phyloP scores from a whole-genome alignment of 768 basidiomycete species.

The Dacryopinax primogenitus region DNA sequence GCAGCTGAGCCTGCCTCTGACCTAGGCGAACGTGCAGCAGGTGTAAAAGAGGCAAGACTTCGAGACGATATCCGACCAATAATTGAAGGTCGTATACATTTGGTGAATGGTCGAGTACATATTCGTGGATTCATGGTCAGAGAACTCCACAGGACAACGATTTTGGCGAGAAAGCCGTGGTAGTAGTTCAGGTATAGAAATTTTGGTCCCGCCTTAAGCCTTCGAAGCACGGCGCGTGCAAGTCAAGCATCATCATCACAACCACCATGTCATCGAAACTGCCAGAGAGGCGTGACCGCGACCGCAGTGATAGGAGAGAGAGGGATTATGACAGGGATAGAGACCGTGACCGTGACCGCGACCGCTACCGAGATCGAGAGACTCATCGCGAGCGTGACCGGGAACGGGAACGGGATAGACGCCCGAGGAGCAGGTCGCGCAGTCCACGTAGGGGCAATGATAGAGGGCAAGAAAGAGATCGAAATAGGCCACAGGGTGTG shows the following conservation, averaged over 20 bases:
- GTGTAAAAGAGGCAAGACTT: not conserved
- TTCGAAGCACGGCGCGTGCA: not conserved
- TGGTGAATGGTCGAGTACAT: not conserved
- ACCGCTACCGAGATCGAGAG: conserved; percentile 36
- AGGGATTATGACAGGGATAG: conserved; percentile 50
- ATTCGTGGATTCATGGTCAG: not conserved
- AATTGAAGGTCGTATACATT: not conserved
- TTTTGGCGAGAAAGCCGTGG: not conserved
- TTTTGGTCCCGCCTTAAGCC: not conserved
- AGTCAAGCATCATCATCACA: not conserved
- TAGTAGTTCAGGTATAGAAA: not conserved
- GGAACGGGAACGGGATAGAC: conserved; percentile 37
- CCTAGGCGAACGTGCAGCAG: not conserved
- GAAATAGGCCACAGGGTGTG: conserved; percentile 27
- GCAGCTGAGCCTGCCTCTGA: too few species aligned
- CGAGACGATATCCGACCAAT: not conserved
- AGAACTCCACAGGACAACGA: not conserved
- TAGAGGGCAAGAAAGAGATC: conserved; percentile 28
- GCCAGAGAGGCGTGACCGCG: conserved; percentile 24
- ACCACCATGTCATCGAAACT: conserved; percentile 42
- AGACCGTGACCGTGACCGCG: conserved; percentile 35
- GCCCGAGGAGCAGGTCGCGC: conserved; percentile 16
- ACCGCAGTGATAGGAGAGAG: conserved; percentile 2
- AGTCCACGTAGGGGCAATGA: conserved; percentile 22
- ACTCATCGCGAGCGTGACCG: conserved; percentile 32